Conservation (phyloP, 345 rosid genomes). For the Arabidopsis arenosa region DNA sequence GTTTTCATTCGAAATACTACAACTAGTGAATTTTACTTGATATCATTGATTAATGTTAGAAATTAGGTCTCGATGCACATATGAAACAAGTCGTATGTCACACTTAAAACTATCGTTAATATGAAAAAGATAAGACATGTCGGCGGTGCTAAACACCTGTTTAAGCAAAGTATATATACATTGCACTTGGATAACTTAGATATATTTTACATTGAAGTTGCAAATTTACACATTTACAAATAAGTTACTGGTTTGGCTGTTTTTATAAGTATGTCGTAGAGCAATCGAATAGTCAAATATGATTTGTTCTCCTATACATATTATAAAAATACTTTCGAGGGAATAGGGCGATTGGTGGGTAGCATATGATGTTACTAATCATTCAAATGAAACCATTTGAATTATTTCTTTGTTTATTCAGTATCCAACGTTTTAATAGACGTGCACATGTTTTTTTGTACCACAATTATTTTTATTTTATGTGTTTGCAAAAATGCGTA, state of each 20-base stretch:
- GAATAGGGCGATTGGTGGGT: constrained; percentile 37
- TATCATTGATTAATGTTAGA: neutral
- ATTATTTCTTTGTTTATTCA: constrained; percentile 1
- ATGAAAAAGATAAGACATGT: constrained; percentile 1
- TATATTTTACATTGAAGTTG: constrained; percentile 21
- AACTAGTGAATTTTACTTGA: neutral
- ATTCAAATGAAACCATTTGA: constrained; percentile 12
- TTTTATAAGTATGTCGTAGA: constrained; percentile 12
- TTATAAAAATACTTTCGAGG: neutral
- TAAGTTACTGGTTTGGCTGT: constrained; percentile 19
- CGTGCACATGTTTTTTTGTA: constrained; percentile 1
- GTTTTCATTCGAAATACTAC: neutral
- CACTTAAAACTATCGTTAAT: constrained; percentile 4
- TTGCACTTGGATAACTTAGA: constrained; percentile 22
- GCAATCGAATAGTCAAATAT: constrained; percentile 30
- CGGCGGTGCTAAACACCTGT: constrained; percentile 30
- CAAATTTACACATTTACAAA: constrained; percentile 3
- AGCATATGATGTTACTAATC: constrained; percentile 43
- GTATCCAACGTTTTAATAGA: constrained; percentile 23
- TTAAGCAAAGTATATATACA: constrained; percentile 39
- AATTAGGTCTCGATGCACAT: constrained; percentile 8
- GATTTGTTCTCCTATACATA: constrained; percentile 19
- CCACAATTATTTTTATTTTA: neutral
- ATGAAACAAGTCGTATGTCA: constrained; percentile 10
- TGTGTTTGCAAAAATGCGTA: neutral